Percentiles rank a stretch among this genome's conserved stretches.
These are phyloP conservation scores for Trifolium dubium DNA, from an alignment of 306 rosid species.

Conservation along the genomic window DNA sequence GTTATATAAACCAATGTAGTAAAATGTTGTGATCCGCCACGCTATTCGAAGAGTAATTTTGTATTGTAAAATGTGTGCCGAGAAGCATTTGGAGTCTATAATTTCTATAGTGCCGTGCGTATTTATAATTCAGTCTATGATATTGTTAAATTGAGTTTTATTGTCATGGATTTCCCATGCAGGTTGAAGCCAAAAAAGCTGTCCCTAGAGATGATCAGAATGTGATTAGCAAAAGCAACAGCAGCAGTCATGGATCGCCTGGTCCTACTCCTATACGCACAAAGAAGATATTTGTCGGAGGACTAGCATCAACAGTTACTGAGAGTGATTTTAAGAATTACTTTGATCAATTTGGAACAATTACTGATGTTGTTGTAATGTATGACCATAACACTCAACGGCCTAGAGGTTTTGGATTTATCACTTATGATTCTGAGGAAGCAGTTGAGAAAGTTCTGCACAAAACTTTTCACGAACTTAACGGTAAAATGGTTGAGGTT, in stretches of 20 bases:
- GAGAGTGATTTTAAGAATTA: constrained; percentile 60
- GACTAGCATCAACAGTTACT: constrained; percentile 59
- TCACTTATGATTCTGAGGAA: constrained; percentile 63
- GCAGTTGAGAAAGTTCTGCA: constrained; percentile 58
- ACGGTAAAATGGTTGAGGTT: constrained; percentile 66
- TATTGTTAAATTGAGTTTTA: constrained; percentile 24
- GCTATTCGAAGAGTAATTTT: constrained; percentile 20
- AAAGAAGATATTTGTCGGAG: constrained; percentile 65
- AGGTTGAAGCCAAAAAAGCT: constrained; percentile 71
- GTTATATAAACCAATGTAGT: constrained; percentile 5
- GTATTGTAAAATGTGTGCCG: constrained; percentile 16
- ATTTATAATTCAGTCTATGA: constrained; percentile 15
- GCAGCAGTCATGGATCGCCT: constrained; percentile 58
- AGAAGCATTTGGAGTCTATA: constrained; percentile 5
- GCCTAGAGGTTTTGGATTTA: constrained; percentile 66
- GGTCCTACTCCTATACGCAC: constrained; percentile 54
- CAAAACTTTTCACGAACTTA: constrained; percentile 59
- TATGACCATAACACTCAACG: constrained; percentile 64
- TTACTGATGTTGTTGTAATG: constrained; percentile 67
- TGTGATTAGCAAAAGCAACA: constrained; percentile 51
- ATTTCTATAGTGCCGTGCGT: not conserved
- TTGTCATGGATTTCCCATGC: constrained; percentile 33
- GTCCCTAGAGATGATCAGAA: constrained; percentile 68
- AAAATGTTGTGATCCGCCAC: constrained; percentile 7
- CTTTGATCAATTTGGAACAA: constrained; percentile 64